Evolutionary conservation across 768 basidiomycete species (phyloP), one percentile per base, ranked within the genome.

Genomic region (Lentinula aciculospora): DNA sequence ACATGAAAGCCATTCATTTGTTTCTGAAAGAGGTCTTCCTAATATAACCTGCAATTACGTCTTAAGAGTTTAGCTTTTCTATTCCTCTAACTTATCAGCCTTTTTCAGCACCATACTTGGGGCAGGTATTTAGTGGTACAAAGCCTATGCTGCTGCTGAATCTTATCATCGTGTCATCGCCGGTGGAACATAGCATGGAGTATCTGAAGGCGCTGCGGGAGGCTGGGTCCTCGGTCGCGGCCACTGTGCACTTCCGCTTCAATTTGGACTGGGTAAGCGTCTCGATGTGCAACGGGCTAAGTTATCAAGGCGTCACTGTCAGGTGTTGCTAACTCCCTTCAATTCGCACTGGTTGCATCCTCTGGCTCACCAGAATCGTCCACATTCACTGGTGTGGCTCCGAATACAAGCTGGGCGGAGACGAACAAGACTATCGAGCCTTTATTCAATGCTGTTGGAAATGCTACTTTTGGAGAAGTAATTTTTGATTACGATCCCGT

Each of bases 181-280:
- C 4, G 82, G 82, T 5, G 81, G 76, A 8, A n/a, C 71, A 4
- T 72, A 72, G 7, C 10, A 34, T 0, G 70, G 71, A 5, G 77
- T 72, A 21, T 73, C 77, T 4, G 70, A 81, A 3, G 81, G 78
- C 36, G 72, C 79, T 25, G 71, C 74, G 13, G 79, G 77, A 28
- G 81, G 80, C 19, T 64, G 71, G 28, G 81, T n/a, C n/a, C n/a
- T n/a, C n/a, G n/a, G 81, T 12, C 79, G 76, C 4, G 78, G 81
- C 1, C 78, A 82, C 56, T 75, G 75, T 39, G 61, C 66, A 29
- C n/a, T 49, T 10, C 31, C 74, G 3, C 69, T 79, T 1, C 64
- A 56, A 6, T 71, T 72, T 59, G 80, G 80, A 13, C 70, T 80
- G n/a, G 76, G 76, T 76, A 2, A n/a, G n/a, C n/a, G n/a, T n/a